These are phyloP conservation scores for Melampsora larici-populina DNA, from an alignment of 1,284 basidiomycete genomes.

Conservation along the genomic window DNA sequence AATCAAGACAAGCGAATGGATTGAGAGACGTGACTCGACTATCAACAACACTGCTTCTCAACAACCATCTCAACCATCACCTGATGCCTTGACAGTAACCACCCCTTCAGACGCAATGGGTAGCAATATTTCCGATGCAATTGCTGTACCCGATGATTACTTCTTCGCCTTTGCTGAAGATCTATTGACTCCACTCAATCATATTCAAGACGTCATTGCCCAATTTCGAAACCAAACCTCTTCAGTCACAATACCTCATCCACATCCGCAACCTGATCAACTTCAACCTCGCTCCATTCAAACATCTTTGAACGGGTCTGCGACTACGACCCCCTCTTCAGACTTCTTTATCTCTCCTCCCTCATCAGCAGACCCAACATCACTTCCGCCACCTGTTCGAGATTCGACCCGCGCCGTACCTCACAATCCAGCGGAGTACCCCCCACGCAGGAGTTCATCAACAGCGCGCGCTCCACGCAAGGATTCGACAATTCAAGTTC, in stretches of 20 bases:
- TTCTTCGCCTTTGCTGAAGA: slow-evolving; percentile 85
- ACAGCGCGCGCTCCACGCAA: background rate
- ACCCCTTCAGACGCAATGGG: slow-evolving; percentile 57
- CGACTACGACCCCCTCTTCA: background rate
- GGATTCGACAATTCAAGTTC: background rate
- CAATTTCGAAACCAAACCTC: background rate
- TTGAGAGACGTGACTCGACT: background rate
- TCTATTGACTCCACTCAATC: slow-evolving; percentile 53
- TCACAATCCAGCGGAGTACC: background rate
- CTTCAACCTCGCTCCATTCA: background rate
- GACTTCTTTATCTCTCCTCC: background rate
- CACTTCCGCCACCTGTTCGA: background rate
- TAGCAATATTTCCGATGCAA: background rate
- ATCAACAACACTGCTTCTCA: background rate
- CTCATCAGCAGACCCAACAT: background rate
- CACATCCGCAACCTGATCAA: background rate
- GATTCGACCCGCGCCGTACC: slow-evolving; percentile 21
- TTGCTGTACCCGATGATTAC: slow-evolving; percentile 66
- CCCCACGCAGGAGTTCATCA: no score
- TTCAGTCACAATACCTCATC: slow-evolving; percentile 10
- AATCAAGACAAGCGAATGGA: slow-evolving; percentile 60
- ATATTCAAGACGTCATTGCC: slow-evolving; percentile 4
- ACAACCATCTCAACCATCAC: background rate
- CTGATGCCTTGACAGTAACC: slow-evolving; percentile 64
- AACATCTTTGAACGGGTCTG: background rate